These are phyloP conservation scores for Debaryomyces sp. DNA, from an alignment of 1,139 yeast species.

Conservation along the genomic window DNA sequence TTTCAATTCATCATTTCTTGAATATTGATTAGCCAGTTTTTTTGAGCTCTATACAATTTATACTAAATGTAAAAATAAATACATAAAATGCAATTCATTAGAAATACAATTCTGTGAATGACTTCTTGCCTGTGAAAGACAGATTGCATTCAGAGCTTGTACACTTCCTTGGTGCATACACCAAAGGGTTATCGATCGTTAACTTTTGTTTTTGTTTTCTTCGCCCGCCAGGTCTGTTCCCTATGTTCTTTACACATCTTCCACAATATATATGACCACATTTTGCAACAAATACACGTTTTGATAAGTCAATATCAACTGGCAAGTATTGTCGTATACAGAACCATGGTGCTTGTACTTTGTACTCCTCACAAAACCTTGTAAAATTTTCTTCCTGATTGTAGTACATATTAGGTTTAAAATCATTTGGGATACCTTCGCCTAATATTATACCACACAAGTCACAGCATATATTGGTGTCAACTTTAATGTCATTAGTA, in stretches of 20 bases:
- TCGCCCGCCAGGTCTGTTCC: slow-evolving; percentile 34
- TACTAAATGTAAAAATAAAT: background rate
- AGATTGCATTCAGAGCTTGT: slow-evolving; percentile 43
- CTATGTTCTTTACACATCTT: slow-evolving; percentile 69
- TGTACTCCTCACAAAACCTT: slow-evolving; percentile 30
- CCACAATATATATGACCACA: slow-evolving; percentile 94
- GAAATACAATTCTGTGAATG: slow-evolving; percentile 42
- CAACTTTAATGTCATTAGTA: slow-evolving; percentile 40
- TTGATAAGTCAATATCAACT: slow-evolving; percentile 63
- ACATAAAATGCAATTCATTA: slow-evolving; percentile 11
- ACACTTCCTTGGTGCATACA: slow-evolving; percentile 54
- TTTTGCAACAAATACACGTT: slow-evolving; percentile 64
- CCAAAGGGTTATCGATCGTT: slow-evolving; percentile 46
- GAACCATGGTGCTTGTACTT: slow-evolving; percentile 69
- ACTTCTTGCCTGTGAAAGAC: slow-evolving; percentile 32
- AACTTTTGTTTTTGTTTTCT: slow-evolving; percentile 17
- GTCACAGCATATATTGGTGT: slow-evolving; percentile 53
- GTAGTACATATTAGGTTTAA: slow-evolving; percentile 35
- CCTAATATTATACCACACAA: slow-evolving; percentile 74
- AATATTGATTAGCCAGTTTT: background rate
- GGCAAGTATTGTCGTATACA: slow-evolving; percentile 51
- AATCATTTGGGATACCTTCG: slow-evolving; percentile 64
- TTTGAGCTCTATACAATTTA: background rate
- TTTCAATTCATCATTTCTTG: background rate
- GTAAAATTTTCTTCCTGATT: slow-evolving; percentile 25